Evolutionary conservation across 495 filamentous ascomycete species (phyloP).

Genomic region (Parathielavia hyrcaniae): DNA sequence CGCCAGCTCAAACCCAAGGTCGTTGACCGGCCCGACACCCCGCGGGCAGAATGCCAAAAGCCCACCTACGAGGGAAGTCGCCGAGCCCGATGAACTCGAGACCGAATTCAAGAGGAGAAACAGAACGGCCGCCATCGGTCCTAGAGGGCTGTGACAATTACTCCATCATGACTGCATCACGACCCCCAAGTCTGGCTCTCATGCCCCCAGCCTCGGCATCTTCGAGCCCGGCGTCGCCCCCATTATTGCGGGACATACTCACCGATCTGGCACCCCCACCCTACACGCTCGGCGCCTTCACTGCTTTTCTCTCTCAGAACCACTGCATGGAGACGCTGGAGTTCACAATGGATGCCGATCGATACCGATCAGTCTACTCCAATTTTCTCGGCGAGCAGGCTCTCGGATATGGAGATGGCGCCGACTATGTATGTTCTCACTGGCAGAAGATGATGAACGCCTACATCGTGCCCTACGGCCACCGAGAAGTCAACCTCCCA

Average conservation of each 20-base stretch:
- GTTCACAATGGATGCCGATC: conserved; percentile 90
- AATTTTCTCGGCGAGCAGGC: conserved; percentile 40
- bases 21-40: conserved; percentile 6
- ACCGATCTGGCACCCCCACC: conserved; percentile 80
- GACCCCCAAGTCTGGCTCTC: conserved; percentile 43
- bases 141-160: conserved; percentile 39
- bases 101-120: conserved; percentile 35
- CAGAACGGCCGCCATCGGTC: conserved; percentile 36
- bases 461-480: conserved; percentile 74
- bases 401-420: conserved; percentile 42
- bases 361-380: conserved; percentile 74
- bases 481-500: conserved; percentile 89
- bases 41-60: conserved; percentile 41
- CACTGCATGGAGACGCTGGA: conserved; percentile 96
- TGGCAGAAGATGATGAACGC: conserved; percentile 61
- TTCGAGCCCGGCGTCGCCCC: conserved; percentile 52
- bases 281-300: conserved; percentile 91
- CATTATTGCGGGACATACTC: conserved; percentile 80
- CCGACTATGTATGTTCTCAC: conserved; percentile 66
- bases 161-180: conserved; percentile 42
- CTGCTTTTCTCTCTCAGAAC: conserved; percentile 94
- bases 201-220: conserved; percentile 30
- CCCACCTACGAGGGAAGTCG: conserved; percentile 40
- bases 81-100: conserved; percentile 36
- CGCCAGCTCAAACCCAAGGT: not conserved